Evolutionary conservation across 2,329 filamentous ascomycete genomes (phyloP), one percentile per base, ranked within the genome.

Genomic region (Aureobasidium uvarum): DNA sequence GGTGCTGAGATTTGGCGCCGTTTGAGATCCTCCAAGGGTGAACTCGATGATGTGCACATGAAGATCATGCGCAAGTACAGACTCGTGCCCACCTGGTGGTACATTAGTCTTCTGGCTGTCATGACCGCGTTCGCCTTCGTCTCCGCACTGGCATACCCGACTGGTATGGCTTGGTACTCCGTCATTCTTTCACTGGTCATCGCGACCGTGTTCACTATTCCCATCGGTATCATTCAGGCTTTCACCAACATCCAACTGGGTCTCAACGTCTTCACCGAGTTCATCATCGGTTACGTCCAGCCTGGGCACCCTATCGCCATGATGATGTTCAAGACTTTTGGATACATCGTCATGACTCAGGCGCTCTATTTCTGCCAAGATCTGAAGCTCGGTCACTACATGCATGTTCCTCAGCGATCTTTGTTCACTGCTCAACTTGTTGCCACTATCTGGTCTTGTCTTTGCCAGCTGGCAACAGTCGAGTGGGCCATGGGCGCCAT

Each of bases 311-410:
- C 92, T 1, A 90, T 96, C 13, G 92, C 91, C 59, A 95, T 96
- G 76, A 96, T 96, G 92, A 90, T 96, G 41, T 96, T 96, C 72
- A 91, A 94, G 55, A 95, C 91, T 0, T 96, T 95, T 74, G 91
- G 91, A 68, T 96, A 95, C 66, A 73, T 74, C 39, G 67, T 71
- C 50, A 68, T 71, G 33, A 69, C 68, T 0, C 92, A 96, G 78
- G 92, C 92, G 33, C 89, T 96, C 75, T 95, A 96, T 74, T 96
- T 96, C 74, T 89, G 90, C 1, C 88, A 90, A 2, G 92, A 96
- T 74, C 83, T 96, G 59, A 96, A 96, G 76, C 84, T 96, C 0
- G 92, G 90, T 14, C 89, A 93, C 73, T 93, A 94, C 77, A 92
- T 93, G 89, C 92, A 93, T 76, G 90, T 94, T 16, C 90, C 90